Base-by-base conservation (phyloP, 2,329 filamentous ascomycete genomes). In the Colletotrichum endophyticum region DNA sequence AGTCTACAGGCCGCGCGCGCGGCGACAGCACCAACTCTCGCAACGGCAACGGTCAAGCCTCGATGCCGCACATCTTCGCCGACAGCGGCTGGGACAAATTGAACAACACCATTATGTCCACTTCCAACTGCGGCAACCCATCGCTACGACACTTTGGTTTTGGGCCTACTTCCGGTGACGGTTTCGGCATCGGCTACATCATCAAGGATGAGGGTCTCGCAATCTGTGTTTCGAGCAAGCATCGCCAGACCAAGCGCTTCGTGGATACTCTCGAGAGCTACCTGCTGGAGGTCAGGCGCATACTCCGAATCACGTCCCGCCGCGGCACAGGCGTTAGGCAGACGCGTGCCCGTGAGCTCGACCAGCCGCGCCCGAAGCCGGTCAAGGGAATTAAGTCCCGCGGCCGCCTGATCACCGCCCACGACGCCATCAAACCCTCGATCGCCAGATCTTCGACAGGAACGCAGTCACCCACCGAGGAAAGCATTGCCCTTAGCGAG, bases 41-140 rank as follows among this genome's bases (percentile, higher is more conserved):
- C 73, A 87, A 87, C 44, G 78, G 82, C 32, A 83, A 69, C 72
- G 73, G 77, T 8, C 84, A 87, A 80, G 72, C 88, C 80, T 82
- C 88, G 73, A 90, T 96, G 81, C 97, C 97, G 0, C 88, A 93
- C 8, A 90, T 99, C 73, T 99, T 99, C 84, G 93, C 94, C 64
- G 97, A 99, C 82, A 80, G 91, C 2, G 97, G 96, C 64, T 99
- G 96, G 96, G 96, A 99, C 85, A 96, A 95, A 83, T 91, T 98
- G 79, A 99, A 99, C 88, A 98, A 92, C 78, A 99, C 96, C 11
- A 95, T 99, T 78, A 88, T 99, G 53, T 98, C 95, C 8, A 99
- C 97, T 0, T 98, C 96, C n/a, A 99, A 99, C 88, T 99, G 97
- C 85, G 97, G 97, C 75, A 99, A 99, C 85, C 97, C 97, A 0